Percentiles rank a stretch among this genome's conserved stretches.
These are phyloP conservation scores for Arachis monticola DNA, from an alignment of 331 rosid species.

Conservation along the genomic window DNA sequence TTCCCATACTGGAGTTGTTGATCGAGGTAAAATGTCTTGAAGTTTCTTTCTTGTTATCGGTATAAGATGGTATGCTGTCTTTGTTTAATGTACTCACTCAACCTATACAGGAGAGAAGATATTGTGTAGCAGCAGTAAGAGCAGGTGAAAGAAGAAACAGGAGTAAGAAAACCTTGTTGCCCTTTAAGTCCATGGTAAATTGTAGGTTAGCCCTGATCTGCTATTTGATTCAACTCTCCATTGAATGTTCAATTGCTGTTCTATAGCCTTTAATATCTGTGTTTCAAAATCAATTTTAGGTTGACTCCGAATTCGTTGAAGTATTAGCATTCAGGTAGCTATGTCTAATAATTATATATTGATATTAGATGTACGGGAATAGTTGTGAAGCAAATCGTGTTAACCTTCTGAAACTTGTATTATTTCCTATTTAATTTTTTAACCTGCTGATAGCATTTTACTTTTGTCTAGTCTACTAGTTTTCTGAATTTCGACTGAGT, in stretches of 20 bases:
- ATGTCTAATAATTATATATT: conserved; percentile 9
- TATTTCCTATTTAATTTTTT: conserved; percentile 5
- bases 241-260: background rate
- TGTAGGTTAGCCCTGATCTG: conserved; percentile 4
- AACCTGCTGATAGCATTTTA: background rate
- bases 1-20: conserved; percentile 77
- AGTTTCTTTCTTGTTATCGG: background rate
- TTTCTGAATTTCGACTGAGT: conserved; percentile 12
- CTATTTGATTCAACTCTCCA: background rate
- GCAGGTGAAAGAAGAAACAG: conserved; percentile 89
- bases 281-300: conserved; percentile 53
- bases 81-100: conserved; percentile 25
- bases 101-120: conserved; percentile 73
- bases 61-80: conserved; percentile 1
- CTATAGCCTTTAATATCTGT: conserved; percentile 19
- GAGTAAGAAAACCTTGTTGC: conserved; percentile 53
- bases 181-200: background rate
- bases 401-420: conserved; percentile 15
- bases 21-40: conserved; percentile 57
- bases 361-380: background rate
- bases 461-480: conserved; percentile 4
- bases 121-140: conserved; percentile 66
- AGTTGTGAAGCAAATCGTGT: conserved; percentile 1
- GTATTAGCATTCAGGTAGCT: conserved; percentile 71
- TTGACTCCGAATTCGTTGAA: conserved; percentile 74